phyloP scores from a whole-genome alignment of 345 rosid species.

The Rhodamnia argentea region DNA sequence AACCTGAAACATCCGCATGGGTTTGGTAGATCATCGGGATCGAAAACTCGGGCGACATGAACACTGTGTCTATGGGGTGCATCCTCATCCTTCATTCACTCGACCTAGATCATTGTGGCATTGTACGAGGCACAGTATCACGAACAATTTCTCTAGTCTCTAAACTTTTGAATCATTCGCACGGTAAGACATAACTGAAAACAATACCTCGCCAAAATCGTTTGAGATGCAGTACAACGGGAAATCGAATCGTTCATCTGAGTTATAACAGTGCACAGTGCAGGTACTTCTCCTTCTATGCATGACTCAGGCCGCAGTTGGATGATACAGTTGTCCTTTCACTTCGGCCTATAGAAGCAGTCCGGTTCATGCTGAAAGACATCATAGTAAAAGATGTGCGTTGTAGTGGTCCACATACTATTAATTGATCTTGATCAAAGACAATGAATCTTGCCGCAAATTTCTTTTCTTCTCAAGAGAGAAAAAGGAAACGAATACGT shows the following conservation, averaged over 20 bases:
- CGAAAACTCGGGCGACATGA: not conserved
- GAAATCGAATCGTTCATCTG: not conserved
- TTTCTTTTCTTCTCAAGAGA: not conserved
- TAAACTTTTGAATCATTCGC: not conserved
- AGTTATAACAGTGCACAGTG: not conserved
- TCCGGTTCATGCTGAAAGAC: not conserved
- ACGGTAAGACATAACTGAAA: not conserved
- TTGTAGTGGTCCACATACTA: not conserved
- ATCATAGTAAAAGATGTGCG: not conserved
- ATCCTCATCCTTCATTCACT: not conserved
- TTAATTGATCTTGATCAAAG: not conserved
- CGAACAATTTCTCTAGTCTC: not conserved
- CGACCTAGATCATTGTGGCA: not conserved
- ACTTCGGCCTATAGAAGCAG: not conserved
- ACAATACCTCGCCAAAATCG: not conserved
- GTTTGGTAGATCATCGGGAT: not conserved
- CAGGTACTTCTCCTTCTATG: not conserved
- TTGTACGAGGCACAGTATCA: not conserved
- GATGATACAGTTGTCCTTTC: not conserved
- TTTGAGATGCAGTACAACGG: not conserved
- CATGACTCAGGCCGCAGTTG: not conserved
- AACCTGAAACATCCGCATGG: not conserved
- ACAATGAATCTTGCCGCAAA: not conserved
- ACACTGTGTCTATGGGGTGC: not conserved
- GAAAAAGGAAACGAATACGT: not conserved